A percentile compares a stretch with the other conserved stretches of the same genome.
Evolutionary conservation across 169 alveolate species (phyloP).

Genomic region (Plasmodium chabaudi): DNA sequence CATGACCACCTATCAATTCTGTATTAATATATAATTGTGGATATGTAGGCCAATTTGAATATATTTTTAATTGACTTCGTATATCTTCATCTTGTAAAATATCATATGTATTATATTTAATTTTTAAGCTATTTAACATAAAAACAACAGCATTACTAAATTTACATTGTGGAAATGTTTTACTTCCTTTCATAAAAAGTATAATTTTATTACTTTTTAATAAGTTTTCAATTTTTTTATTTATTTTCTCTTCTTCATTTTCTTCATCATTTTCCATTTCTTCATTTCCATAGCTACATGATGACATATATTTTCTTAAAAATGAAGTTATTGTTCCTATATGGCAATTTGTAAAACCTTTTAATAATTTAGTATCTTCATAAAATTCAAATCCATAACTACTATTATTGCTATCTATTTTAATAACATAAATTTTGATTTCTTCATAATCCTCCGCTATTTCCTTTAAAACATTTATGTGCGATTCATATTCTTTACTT

Average conservation of each 20-base stretch:
- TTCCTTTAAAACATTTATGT: slow-evolving; percentile 43
- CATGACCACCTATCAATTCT: slow-evolving; percentile 86
- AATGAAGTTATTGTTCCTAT: slow-evolving; percentile 24
- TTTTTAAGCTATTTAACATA: slow-evolving; percentile 79
- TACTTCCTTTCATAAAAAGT: slow-evolving; percentile 89
- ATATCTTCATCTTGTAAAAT: slow-evolving; percentile 89
- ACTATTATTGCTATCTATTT: neutral
- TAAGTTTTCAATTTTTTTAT: slow-evolving; percentile 58
- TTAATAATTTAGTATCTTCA: slow-evolving; percentile 14
- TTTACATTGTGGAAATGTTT: slow-evolving; percentile 84
- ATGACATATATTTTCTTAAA: slow-evolving; percentile 20
- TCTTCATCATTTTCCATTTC: slow-evolving; percentile 7
- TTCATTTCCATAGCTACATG: neutral
- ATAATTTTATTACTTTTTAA: slow-evolving; percentile 78
- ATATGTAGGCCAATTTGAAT: slow-evolving; percentile 95
- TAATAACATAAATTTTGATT: slow-evolving; percentile 34
- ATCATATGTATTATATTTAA: slow-evolving; percentile 87
- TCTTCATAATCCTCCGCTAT: slow-evolving; percentile 38
- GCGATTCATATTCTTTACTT: slow-evolving; percentile 33
- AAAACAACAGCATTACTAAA: slow-evolving; percentile 86
- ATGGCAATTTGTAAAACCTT: slow-evolving; percentile 26
- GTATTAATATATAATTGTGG: slow-evolving; percentile 91
- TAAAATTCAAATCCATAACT: slow-evolving; percentile 22
- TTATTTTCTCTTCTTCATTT: neutral
- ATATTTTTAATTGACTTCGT: slow-evolving; percentile 91